Base-by-base conservation (phyloP, 805 yeast genomes). In the Metschnikowia cubensis region DNA sequence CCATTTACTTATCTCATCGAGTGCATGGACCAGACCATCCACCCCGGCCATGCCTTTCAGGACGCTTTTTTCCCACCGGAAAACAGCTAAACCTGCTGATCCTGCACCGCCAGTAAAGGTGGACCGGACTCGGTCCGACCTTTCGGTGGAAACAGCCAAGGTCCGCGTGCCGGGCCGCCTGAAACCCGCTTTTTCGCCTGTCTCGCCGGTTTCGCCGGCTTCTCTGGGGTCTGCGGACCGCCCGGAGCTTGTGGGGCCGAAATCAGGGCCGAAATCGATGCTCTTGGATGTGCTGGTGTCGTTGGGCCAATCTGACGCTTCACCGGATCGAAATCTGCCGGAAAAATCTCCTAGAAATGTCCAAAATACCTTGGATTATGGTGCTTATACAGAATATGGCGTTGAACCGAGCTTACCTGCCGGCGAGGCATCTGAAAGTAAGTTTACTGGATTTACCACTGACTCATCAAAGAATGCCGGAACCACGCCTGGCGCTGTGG, bases 51-150 rank as follows among this genome's bases (percentile, higher is more conserved):
- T 42, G 45, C 29, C 45, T 7, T 14, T 42, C 20, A 29, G 45
- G 45, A 33, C 45, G 37, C 45, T 33, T 8, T 42, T 42, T 33
- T 42, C 45, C 29, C 42, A 25, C 42, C 32, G 45, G 14, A 42
- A 42, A 32, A 6, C 45, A 3, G 32, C 45, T 7, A 42, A 42
- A 17, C 2, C 29, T 8, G 31, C 32, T 6, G 45, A 20, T 14
- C 14, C 45, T 18, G 37, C 13, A 5, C 25, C 35, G 2, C 4
- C 25, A 20, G 21, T 3, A 5, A 42, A 42, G 29, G n/a, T 21
- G 21, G 8, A 17, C 25, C 33, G 45, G 5, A 20, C 32, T n/a
- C 37, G 36, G 14, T 33, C 37, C 6, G 45, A 42, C 8, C 25
- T 42, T n/a, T 42, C 31, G 6, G 32, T n/a, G 6, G 37, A 42